These are phyloP conservation scores for Malassezia caprae DNA, from an alignment of 1,284 basidiomycete genomes.

Conservation along the genomic window DNA sequence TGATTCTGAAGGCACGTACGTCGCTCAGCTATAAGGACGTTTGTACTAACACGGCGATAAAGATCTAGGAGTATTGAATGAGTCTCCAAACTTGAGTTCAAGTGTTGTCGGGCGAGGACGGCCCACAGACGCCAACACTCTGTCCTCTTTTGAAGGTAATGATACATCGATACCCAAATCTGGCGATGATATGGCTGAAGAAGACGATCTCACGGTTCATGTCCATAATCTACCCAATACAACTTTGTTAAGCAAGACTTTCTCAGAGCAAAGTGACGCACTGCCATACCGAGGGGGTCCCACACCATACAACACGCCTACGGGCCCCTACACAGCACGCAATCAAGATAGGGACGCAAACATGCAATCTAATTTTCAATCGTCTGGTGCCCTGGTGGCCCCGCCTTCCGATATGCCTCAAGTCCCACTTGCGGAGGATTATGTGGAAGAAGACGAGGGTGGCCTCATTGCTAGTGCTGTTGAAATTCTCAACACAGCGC, in stretches of 20 bases:
- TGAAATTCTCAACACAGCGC: conserved; percentile 45
- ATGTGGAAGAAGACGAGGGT: conserved; percentile 46
- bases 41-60: neutral
- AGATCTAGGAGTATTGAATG: neutral
- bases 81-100: neutral
- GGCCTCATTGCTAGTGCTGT: conserved; percentile 35
- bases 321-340: neutral
- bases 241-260: conserved; percentile 8
- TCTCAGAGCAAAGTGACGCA: conserved; percentile 15
- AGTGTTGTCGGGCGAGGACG: neutral
- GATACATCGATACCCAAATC: neutral
- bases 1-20: neutral
- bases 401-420: conserved; percentile 34
- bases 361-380: conserved; percentile 17
- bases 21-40: neutral
- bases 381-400: conserved; percentile 38
- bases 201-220: conserved; percentile 30
- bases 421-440: conserved; percentile 42
- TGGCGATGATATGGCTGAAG: neutral
- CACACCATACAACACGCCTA: conserved; percentile 44
- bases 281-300: conserved; percentile 22
- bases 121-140: neutral
- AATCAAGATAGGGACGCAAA: neutral
- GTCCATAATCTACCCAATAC: conserved; percentile 32
- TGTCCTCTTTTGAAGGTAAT: neutral